Conservation (phyloP, 2,329 filamentous ascomycete genomes). For the Gremmenia infestans region DNA sequence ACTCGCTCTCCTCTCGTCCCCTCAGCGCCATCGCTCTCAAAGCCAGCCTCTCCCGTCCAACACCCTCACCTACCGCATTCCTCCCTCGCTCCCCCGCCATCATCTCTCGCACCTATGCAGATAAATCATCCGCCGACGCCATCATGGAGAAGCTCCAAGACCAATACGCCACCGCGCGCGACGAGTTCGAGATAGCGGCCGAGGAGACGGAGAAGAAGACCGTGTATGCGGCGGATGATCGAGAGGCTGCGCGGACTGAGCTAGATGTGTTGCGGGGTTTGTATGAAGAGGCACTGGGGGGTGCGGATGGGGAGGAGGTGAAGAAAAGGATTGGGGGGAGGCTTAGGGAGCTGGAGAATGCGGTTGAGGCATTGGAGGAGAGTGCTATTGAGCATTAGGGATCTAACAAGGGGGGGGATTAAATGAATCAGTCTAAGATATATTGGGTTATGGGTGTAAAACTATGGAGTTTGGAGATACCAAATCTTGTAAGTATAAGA, state of each 20-base stretch:
- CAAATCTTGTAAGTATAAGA: neutral
- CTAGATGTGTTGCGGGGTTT: slow-evolving; percentile 34
- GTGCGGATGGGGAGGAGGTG: slow-evolving; percentile 37
- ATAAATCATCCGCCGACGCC: slow-evolving; percentile 19
- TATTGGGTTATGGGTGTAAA: neutral
- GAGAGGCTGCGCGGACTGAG: slow-evolving; percentile 41
- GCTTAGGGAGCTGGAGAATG: slow-evolving; percentile 42
- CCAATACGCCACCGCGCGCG: slow-evolving; percentile 40
- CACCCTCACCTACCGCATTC: neutral
- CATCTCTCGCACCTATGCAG: slow-evolving; percentile 7
- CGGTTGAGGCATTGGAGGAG: slow-evolving; percentile 38
- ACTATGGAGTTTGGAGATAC: neutral
- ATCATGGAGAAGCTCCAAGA: slow-evolving; percentile 23
- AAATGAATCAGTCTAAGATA: neutral
- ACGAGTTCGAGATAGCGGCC: slow-evolving; percentile 45
- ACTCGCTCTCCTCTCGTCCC: neutral
- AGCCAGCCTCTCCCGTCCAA: neutral
- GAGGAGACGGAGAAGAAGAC: slow-evolving; percentile 41
- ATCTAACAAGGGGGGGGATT: neutral
- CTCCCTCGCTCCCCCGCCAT: neutral
- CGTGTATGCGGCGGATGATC: slow-evolving; percentile 42
- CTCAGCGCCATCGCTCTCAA: slow-evolving; percentile 2
- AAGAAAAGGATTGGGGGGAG: slow-evolving; percentile 38
- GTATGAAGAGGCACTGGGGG: slow-evolving; percentile 30
- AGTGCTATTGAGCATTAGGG: slow-evolving; percentile 34